phyloP scores from a whole-genome alignment of 2,329 filamentous ascomycete species.

The Xylariales sp. region DNA sequence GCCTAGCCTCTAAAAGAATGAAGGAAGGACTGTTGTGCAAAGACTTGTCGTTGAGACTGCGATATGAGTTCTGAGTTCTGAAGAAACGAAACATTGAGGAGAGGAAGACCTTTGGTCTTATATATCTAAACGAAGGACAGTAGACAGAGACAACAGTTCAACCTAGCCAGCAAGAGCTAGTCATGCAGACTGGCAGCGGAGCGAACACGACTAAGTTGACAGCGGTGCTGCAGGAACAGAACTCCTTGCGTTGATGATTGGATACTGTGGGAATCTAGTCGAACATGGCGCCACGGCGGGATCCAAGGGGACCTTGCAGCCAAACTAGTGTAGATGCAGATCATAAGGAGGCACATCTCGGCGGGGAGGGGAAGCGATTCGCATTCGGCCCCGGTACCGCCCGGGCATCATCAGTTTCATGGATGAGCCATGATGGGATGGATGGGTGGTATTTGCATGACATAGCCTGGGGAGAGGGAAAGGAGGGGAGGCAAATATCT shows the following conservation, averaged over 20 bases:
- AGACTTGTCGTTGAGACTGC: slow-evolving; percentile 47
- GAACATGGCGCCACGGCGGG: slow-evolving; percentile 45
- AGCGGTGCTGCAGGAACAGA: slow-evolving; percentile 52
- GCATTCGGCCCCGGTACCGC: slow-evolving; percentile 17
- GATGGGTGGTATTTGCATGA: slow-evolving; percentile 53
- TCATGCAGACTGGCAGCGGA: slow-evolving; percentile 45
- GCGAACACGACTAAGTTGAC: slow-evolving; percentile 39
- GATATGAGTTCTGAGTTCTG: slow-evolving; percentile 39
- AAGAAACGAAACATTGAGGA: slow-evolving; percentile 53
- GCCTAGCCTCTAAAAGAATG: slow-evolving; percentile 54
- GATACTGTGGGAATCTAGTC: slow-evolving; percentile 49
- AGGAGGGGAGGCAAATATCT: slow-evolving; percentile 34
- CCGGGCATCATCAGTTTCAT: slow-evolving; percentile 48
- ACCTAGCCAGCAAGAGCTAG: slow-evolving; percentile 30
- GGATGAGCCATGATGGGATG: slow-evolving; percentile 30
- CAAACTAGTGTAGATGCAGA: slow-evolving; percentile 37
- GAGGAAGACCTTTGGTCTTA: slow-evolving; percentile 48
- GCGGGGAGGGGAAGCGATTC: slow-evolving; percentile 31
- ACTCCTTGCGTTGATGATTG: slow-evolving; percentile 51
- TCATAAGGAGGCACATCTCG: slow-evolving; percentile 39
- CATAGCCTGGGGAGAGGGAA: too few relatives aligned
- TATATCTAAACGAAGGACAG: slow-evolving; percentile 42
- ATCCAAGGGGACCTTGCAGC: slow-evolving; percentile 42
- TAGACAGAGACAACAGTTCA: slow-evolving; percentile 30
- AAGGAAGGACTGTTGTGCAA: slow-evolving; percentile 49